Evolutionary conservation across 768 basidiomycete species (phyloP).

Genomic region (Panaeolus papilionaceus): DNA sequence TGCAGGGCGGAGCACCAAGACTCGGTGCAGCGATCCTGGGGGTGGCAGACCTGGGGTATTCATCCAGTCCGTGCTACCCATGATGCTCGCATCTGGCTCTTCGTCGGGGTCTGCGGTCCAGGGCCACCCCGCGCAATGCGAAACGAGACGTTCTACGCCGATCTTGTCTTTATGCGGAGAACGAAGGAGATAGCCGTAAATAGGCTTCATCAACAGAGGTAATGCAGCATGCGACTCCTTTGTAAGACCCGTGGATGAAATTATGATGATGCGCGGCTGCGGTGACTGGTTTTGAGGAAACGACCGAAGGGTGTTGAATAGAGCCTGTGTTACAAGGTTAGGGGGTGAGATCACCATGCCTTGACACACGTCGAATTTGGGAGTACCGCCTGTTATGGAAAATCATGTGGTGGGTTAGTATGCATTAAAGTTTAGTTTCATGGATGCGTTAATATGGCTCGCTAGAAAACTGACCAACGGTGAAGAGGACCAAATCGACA

Average conservation of each 20-base stretch:
- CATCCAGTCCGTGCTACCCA: conserved; percentile 47
- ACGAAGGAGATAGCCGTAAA: conserved; percentile 52
- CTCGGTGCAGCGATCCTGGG: conserved; percentile 47
- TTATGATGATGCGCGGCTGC: conserved; percentile 51
- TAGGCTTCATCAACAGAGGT: conserved; percentile 48
- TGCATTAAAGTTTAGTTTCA: background rate
- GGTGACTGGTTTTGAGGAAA: conserved; percentile 43
- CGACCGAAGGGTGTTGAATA: conserved; percentile 61
- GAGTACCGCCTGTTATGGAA: conserved; percentile 23
- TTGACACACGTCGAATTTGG: conserved; percentile 38
- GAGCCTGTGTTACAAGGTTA: conserved; percentile 60
- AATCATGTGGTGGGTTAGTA: background rate
- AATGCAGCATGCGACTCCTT: conserved; percentile 46
- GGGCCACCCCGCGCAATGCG: conserved; percentile 52
- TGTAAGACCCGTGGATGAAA: conserved; percentile 59
- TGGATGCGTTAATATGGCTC: conserved; percentile 25
- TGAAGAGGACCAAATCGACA: conserved; percentile 62
- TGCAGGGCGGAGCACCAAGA: conserved; percentile 54
- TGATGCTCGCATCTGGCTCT: conserved; percentile 46
- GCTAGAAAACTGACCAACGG: conserved; percentile 50
- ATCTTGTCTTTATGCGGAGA: conserved; percentile 63
- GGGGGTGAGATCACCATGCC: conserved; percentile 53
- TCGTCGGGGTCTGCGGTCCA: conserved; percentile 44
- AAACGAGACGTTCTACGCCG: conserved; percentile 56
- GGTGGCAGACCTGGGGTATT: conserved; percentile 45